These are phyloP conservation scores for Zasmidium angulare DNA, from an alignment of 2,329 filamentous ascomycete genomes.

Conservation along the genomic window DNA sequence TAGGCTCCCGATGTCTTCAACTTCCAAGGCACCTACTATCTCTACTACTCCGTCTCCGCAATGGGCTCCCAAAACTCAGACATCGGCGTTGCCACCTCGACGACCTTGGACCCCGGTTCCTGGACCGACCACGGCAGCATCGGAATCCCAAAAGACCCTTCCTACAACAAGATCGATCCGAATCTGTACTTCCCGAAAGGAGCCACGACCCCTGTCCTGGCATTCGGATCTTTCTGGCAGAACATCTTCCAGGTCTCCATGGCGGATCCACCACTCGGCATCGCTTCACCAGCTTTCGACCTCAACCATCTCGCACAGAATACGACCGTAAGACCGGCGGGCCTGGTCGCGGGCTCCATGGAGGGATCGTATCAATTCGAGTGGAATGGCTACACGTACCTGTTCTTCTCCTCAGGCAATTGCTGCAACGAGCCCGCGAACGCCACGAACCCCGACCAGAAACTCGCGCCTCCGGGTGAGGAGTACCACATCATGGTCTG, in stretches of 20 bases:
- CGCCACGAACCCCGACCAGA: constrained; percentile 25
- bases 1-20: constrained; percentile 60
- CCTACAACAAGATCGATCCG: constrained; percentile 53
- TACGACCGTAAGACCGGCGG: constrained; percentile 39
- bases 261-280: constrained; percentile 24
- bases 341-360: constrained; percentile 44
- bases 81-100: constrained; percentile 59
- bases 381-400: constrained; percentile 60
- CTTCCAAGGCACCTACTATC: constrained; percentile 59
- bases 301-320: constrained; percentile 56
- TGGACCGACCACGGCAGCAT: constrained; percentile 65
- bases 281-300: constrained; percentile 25
- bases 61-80: constrained; percentile 62
- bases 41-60: constrained; percentile 63
- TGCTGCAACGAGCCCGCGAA: constrained; percentile 34
- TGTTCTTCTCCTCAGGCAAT: constrained; percentile 45
- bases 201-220: constrained; percentile 43
- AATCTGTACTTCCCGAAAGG: constrained; percentile 42
- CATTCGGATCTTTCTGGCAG: constrained; percentile 60
- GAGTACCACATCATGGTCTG: constrained; percentile 68
- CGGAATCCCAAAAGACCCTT: constrained; percentile 45
- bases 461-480: constrained; percentile 43
- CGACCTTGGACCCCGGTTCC: constrained; percentile 51
- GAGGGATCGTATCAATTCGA: constrained; percentile 60
- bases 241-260: constrained; percentile 63